These are phyloP conservation scores for Trichoderma gamsii DNA, from an alignment of 495 filamentous ascomycete genomes.

Conservation along the genomic window DNA sequence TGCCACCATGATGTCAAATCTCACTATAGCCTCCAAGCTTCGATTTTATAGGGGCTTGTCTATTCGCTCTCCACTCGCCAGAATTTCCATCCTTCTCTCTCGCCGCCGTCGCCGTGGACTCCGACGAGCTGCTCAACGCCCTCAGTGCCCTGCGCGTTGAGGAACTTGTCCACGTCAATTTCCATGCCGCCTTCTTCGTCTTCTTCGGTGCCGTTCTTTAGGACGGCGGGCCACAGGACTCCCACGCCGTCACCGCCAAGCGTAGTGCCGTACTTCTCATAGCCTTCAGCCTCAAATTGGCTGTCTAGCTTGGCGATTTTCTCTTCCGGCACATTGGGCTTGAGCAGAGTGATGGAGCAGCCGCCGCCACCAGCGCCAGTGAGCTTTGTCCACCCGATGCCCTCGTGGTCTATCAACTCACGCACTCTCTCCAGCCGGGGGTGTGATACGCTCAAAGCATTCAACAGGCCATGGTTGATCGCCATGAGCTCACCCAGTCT, in stretches of 20 bases:
- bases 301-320: conserved; percentile 55
- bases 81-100: conserved; percentile 86
- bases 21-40: background rate
- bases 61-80: conserved; percentile 60
- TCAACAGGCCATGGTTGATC: conserved; percentile 87
- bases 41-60: background rate
- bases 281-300: conserved; percentile 68
- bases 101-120: conserved; percentile 52
- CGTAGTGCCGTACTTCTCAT: conserved; percentile 76
- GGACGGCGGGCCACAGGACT: conserved; percentile 82
- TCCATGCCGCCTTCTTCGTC: conserved; percentile 74
- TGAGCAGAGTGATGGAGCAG: conserved; percentile 86
- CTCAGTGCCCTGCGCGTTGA: conserved; percentile 71
- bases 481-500: conserved; percentile 79
- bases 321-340: conserved; percentile 47
- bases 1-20: background rate
- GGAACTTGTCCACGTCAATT: conserved; percentile 88
- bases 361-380: conserved; percentile 94
- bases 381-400: conserved; percentile 95
- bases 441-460: conserved; percentile 86
- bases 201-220: conserved; percentile 63
- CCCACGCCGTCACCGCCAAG: conserved; percentile 89
- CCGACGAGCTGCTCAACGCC: conserved; percentile 74
- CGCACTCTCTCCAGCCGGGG: conserved; percentile 86
- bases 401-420: conserved; percentile 80